These are phyloP conservation scores for Baorangia bicolor DNA, from an alignment of 768 basidiomycete genomes.

Conservation along the genomic window DNA sequence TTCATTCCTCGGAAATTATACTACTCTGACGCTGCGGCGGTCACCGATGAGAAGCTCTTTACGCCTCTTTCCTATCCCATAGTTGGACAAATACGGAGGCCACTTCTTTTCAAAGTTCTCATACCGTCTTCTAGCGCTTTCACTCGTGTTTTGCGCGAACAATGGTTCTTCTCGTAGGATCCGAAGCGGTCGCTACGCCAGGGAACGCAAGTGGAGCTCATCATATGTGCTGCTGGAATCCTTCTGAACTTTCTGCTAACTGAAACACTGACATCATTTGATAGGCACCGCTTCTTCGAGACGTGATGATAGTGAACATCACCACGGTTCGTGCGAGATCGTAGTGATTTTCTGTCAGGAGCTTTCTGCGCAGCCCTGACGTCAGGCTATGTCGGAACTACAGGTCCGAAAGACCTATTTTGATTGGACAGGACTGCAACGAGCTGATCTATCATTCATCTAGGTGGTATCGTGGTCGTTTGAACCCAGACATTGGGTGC, in stretches of 20 bases:
- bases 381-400: constrained; percentile 16
- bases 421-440: not conserved
- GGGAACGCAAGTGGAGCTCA: constrained; percentile 18
- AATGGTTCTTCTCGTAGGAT: constrained; percentile 7
- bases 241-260: constrained; percentile 13
- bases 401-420: not conserved
- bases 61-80: constrained; percentile 3
- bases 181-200: constrained; percentile 10
- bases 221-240: constrained; percentile 7
- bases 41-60: constrained; percentile 13
- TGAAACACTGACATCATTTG: constrained; percentile 25
- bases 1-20: constrained; percentile 33
- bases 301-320: constrained; percentile 8
- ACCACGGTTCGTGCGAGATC: constrained; percentile 4
- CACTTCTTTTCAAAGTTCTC: constrained; percentile 9
- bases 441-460: not conserved
- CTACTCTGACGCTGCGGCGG: constrained; percentile 7
- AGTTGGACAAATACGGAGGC: not conserved
- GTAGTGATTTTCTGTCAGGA: constrained; percentile 9
- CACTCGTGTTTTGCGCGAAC: not conserved
- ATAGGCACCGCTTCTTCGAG: constrained; percentile 17
- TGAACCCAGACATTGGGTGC: not conserved
- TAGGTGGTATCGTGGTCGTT: not conserved
- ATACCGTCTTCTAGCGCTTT: constrained; percentile 12
- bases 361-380: constrained; percentile 27